Conservation (phyloP, 305 asterid genomes). For the Ajuga reptans region DNA sequence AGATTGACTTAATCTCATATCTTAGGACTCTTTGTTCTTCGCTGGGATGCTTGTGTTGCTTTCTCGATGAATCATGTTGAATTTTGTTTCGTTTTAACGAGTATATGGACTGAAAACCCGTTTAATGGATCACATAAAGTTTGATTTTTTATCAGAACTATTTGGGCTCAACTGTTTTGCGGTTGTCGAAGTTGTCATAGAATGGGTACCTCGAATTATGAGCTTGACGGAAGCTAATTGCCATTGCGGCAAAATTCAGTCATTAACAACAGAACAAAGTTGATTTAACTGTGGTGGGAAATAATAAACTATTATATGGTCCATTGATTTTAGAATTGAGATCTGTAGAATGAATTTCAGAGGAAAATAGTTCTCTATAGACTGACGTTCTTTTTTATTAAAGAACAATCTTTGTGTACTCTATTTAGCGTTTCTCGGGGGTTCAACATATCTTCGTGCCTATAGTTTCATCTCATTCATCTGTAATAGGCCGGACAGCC, state of each 20-base stretch:
- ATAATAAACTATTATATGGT: not conserved
- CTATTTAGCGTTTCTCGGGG: not conserved
- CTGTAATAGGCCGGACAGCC: not conserved
- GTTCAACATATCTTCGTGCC: not conserved
- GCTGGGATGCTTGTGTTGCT: not conserved
- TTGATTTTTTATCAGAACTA: not conserved
- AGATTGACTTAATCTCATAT: not conserved
- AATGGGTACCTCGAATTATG: not conserved
- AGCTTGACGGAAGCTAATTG: conserved; percentile 8
- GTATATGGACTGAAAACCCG: not conserved
- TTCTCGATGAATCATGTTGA: conserved; percentile 10
- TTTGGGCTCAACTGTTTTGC: not conserved
- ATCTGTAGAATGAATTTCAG: not conserved
- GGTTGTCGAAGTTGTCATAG: not conserved
- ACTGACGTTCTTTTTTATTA: not conserved
- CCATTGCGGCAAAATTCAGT: not conserved
- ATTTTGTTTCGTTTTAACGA: not conserved
- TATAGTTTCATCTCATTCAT: not conserved
- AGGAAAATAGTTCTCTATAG: not conserved
- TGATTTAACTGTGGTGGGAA: not conserved
- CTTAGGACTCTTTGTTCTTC: not conserved
- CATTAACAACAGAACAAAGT: not conserved
- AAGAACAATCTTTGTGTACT: not conserved
- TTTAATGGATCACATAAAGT: not conserved
- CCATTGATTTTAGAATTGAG: not conserved